Evolutionary conservation across 129 eudicot genomes (phyloP).

Genomic region (Oenanthe sinensis): DNA sequence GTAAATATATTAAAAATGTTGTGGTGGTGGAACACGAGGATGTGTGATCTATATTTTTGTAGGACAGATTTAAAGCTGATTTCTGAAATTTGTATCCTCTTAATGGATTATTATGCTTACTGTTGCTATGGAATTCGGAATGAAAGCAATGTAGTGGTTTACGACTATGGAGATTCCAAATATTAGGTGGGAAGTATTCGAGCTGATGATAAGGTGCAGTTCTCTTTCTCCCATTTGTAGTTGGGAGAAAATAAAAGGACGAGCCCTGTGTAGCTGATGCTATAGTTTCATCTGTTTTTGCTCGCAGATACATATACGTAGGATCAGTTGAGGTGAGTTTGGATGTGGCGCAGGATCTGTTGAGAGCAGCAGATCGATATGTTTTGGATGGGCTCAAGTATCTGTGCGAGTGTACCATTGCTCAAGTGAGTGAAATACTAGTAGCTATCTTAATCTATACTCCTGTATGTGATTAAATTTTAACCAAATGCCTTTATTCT

Average conservation of each 20-base stretch:
- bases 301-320: slow-evolving; percentile 70
- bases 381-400: slow-evolving; percentile 79
- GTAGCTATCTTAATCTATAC: neutral
- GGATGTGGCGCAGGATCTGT: slow-evolving; percentile 71
- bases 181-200: slow-evolving; percentile 85
- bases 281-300: too few relatives aligned
- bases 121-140: neutral
- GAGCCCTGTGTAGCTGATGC: too few relatives aligned
- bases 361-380: slow-evolving; percentile 82
- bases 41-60: too few relatives aligned
- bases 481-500: slow-evolving; percentile 6
- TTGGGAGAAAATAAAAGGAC: neutral
- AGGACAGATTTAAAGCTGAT: neutral
- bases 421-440: slow-evolving; percentile 49
- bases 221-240: neutral
- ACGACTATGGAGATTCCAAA: slow-evolving; percentile 77
- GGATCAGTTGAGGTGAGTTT: slow-evolving; percentile 69
- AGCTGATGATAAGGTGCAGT: slow-evolving; percentile 84
- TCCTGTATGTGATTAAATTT: neutral
- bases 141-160: slow-evolving; percentile 54
- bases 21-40: neutral
- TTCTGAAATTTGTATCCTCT: neutral
- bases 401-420: slow-evolving; percentile 76
- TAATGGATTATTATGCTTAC: neutral
- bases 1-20: too few relatives aligned